A percentile compares a stretch with the other conserved stretches of the same genome.
Evolutionary conservation across 2,329 filamentous ascomycete genomes (phyloP).

Genomic region (Fusarium poae): DNA sequence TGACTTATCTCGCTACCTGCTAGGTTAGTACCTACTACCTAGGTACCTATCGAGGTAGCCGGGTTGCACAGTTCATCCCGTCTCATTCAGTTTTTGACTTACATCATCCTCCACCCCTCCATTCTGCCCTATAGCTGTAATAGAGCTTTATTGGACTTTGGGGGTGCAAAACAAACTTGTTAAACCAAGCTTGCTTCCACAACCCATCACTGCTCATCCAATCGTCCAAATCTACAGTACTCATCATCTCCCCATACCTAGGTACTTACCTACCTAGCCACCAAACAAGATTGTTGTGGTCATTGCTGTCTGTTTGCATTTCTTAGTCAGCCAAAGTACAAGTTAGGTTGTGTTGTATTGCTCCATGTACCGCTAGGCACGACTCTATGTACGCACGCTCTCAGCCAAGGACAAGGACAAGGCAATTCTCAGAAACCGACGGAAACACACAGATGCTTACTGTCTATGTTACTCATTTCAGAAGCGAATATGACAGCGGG

Average conservation of each 20-base stretch:
- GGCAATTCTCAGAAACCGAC: constrained; percentile 23
- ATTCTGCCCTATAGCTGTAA: constrained; percentile 26
- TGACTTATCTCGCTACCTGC: not conserved
- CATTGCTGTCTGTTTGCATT: not conserved
- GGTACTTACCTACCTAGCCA: not conserved
- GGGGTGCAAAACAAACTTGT: not conserved
- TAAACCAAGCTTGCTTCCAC: constrained; percentile 11
- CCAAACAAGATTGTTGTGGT: not conserved
- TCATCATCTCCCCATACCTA: not conserved
- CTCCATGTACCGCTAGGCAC: constrained; percentile 9
- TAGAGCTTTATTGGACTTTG: constrained; percentile 13
- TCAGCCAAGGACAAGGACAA: constrained; percentile 5
- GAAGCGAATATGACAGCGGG: constrained; percentile 23
- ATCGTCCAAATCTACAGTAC: not conserved
- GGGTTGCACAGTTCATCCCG: constrained; percentile 10
- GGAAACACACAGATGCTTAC: constrained; percentile 33
- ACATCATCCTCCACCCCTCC: constrained; percentile 28
- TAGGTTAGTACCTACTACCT: not conserved
- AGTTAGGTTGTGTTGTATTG: constrained; percentile 20
- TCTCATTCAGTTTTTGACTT: constrained; percentile 23
- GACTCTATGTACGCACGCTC: constrained; percentile 17
- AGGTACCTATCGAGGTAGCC: not conserved
- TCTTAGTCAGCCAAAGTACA: not conserved
- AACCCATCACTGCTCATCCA: not conserved
- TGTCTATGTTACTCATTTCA: constrained; percentile 6